Base-by-base conservation (phyloP, 345 rosid species). In the Noccaea caerulescens region DNA sequence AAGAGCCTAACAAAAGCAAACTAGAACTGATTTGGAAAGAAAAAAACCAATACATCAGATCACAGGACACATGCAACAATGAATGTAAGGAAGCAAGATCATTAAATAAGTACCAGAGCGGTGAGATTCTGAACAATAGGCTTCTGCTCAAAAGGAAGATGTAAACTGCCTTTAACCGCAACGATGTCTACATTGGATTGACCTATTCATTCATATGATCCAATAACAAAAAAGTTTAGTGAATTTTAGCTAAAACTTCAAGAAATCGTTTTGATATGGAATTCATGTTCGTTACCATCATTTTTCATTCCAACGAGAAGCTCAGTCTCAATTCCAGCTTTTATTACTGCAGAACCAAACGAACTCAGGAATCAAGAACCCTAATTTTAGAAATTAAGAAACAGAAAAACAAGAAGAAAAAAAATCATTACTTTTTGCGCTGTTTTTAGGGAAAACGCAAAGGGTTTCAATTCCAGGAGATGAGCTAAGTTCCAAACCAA, bases 271-370 rank as follows among this genome's bases (percentile, higher is more conserved):
- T 62, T 10, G 45, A 39, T 18, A 34, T 10, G 20, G 49, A 27
- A 1, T 30, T 16, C 25, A 67, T 45, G 47, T 51, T n/a, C 49
- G 25, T 64, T 85, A 94, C 99, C 99, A 77, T 84, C 87, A 63
- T 91, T 91, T 80, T 88, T 92, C 72, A 94, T 50, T 64, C 97
- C 99, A 71, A 84, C 95, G 11, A 91, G 87, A 12, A 94, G 72
- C 67, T 89, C 95, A 62, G 92, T 73, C 78, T 91, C 96, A 75
- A 73, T 80, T 63, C 98, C 99, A 65, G 96, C 92, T 43, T 78
- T 66, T 55, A 94, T 82, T 76, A 84, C 99, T 94, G 79, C 72
- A 56, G 46, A 62, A 41, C 6, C 44, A 68, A 6, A 46, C 7
- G 6, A 54, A 61, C 10, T 5, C 23, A 68, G 7, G 51, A 44